These are phyloP conservation scores for Neurospora africana DNA, from an alignment of 495 filamentous ascomycete genomes.

Conservation along the genomic window DNA sequence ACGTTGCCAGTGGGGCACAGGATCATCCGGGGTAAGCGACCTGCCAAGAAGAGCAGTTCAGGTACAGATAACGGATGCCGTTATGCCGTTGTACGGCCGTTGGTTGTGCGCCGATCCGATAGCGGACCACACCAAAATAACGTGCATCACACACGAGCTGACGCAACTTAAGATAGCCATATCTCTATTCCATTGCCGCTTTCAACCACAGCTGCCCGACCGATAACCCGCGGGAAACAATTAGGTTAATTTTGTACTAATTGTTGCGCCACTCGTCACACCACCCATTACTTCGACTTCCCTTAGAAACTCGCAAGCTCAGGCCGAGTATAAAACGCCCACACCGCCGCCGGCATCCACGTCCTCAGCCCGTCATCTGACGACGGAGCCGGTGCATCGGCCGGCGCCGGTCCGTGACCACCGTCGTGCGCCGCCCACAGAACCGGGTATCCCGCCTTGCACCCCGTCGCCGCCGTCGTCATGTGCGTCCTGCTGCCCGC, in stretches of 20 bases:
- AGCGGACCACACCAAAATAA: not conserved
- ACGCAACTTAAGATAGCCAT: too few relatives aligned
- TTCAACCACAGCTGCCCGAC: too few relatives aligned
- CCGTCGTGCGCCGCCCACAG: slow-evolving; percentile 17
- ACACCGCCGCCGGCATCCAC: too few relatives aligned
- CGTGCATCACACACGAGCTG: too few relatives aligned
- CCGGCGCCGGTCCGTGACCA: slow-evolving; percentile 16
- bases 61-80: not conserved
- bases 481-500: slow-evolving; percentile 20
- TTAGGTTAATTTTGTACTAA: too few relatives aligned
- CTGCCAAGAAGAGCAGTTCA: not conserved
- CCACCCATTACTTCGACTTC: too few relatives aligned
- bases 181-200: too few relatives aligned
- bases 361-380: too few relatives aligned
- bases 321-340: too few relatives aligned
- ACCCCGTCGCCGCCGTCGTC: slow-evolving; percentile 23
- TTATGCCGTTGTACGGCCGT: not conserved
- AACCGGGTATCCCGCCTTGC: slow-evolving; percentile 18
- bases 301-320: too few relatives aligned
- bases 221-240: too few relatives aligned
- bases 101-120: not conserved
- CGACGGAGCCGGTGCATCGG: not conserved
- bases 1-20: not conserved
- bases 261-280: too few relatives aligned
- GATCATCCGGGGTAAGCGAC: not conserved